phyloP scores from a whole-genome alignment of 441 rosid genomes.

The Aleurites moluccanus region DNA sequence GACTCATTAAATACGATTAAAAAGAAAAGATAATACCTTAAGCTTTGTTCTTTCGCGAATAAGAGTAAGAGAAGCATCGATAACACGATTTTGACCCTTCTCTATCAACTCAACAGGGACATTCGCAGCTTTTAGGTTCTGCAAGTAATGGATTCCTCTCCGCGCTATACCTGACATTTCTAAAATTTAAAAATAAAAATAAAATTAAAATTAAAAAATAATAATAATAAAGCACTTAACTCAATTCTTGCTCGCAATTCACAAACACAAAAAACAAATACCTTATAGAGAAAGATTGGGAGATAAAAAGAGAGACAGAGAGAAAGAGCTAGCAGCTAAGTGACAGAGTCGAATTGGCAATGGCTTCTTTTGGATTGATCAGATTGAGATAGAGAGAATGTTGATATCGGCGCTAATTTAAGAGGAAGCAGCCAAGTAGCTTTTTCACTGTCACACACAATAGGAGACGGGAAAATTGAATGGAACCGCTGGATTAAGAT shows the following conservation, averaged over 20 bases:
- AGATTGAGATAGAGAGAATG: background rate
- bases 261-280: too few species aligned
- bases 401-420: background rate
- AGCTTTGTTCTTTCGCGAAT: slow-evolving; percentile 96
- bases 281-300: background rate
- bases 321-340: background rate
- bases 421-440: background rate
- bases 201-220: too few species aligned
- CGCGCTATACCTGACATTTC: slow-evolving; percentile 50
- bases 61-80: slow-evolving; percentile 94
- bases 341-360: background rate
- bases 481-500: background rate
- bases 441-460: background rate
- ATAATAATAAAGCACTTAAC: too few species aligned
- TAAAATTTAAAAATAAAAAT: too few species aligned
- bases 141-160: slow-evolving; percentile 65
- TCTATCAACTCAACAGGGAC: slow-evolving; percentile 59
- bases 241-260: too few species aligned
- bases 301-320: too few species aligned
- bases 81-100: slow-evolving; percentile 82
- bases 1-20: too few species aligned
- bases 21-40: slow-evolving; percentile 45
- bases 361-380: background rate
- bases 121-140: slow-evolving; percentile 57
- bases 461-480: background rate